Base-by-base conservation (phyloP, 352 stramenopile genomes). In the Phytophthora fragariae region DNA sequence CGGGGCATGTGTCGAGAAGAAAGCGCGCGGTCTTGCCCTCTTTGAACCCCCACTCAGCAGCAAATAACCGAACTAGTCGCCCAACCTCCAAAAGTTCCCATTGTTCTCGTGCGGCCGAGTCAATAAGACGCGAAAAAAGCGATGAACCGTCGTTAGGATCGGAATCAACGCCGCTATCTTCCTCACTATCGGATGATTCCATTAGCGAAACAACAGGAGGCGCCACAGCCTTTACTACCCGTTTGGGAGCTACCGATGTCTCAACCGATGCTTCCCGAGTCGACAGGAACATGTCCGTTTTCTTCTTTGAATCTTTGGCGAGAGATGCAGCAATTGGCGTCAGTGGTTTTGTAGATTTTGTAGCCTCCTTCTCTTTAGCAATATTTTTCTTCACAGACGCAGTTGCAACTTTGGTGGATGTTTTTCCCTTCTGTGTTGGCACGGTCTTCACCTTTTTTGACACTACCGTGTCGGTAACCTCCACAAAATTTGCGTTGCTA, bases 31-130 rank as follows among this genome's bases (percentile, higher is more conserved):
- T 96, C 37, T 83, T 88, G 46, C 82, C 77, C 50, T 70, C 75
- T 19, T 90, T 81, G 27, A 86, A 79, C 12, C 29, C 17, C 85
- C 89, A 96, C 31, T 79, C 64, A 0, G 80, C 72, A 15, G 87
- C 79, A 78, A 96, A 95, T n/a, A 96, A 73, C 11, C 86, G 87
- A 55, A 95, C 86, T 12, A 96, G 79, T 0, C 88, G 88, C 24
- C 90, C 90, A 31, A 96, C 86, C 47, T 96, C 90, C 3, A 92
- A 37, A 14, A 96, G 71, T 44, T 95, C 88, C 90, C 90, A 96
- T 14, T 71, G 69, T 33, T 95, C 87, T 58, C 85, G 72, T 39
- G 88, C 90, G 24, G 90, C 90, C 29, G 87, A 82, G 65, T 95
- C 88, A 41, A 96, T 94, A 15, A 96, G 77, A 47, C 76, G 71